Percentiles rank a stretch among this genome's conserved stretches.
Conservation (phyloP, 148 eudicot genomes). For the Rhododendron molle region DNA sequence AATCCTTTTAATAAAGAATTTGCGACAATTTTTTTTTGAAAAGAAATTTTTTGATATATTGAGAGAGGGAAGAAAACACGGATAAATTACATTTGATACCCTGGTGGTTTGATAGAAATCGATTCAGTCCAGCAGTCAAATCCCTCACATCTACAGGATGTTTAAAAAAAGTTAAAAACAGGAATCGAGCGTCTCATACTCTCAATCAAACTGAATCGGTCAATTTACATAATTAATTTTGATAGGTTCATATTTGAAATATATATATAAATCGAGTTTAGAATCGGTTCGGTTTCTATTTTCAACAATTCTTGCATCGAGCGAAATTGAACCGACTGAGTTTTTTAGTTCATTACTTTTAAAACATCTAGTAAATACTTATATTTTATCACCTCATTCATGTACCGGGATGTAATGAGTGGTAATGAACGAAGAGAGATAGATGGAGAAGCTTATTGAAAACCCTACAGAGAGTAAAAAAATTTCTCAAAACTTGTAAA, state of each 20-base stretch:
- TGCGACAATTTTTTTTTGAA: background rate
- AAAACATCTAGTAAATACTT: no score
- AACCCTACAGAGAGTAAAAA: no score
- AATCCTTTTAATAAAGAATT: background rate
- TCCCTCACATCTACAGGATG: background rate
- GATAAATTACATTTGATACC: background rate
- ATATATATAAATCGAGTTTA: no score
- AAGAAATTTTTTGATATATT: background rate
- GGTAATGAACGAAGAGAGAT: no score
- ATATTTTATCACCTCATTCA: no score
- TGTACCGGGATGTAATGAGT: no score
- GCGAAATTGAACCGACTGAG: no score
- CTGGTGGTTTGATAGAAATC: background rate
- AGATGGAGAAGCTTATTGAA: no score
- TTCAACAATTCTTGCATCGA: background rate
- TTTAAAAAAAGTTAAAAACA: background rate
- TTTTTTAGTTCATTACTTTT: no score
- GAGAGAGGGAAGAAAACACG: background rate
- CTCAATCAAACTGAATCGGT: background rate
- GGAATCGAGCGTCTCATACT: background rate
- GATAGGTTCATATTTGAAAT: background rate
- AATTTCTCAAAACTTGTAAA: no score
- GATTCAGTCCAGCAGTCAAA: background rate
- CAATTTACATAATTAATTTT: background rate
- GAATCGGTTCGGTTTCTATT: background rate